These are phyloP conservation scores for Fusarium fujikuroi DNA, from an alignment of 2,329 filamentous ascomycete genomes.

Conservation along the genomic window DNA sequence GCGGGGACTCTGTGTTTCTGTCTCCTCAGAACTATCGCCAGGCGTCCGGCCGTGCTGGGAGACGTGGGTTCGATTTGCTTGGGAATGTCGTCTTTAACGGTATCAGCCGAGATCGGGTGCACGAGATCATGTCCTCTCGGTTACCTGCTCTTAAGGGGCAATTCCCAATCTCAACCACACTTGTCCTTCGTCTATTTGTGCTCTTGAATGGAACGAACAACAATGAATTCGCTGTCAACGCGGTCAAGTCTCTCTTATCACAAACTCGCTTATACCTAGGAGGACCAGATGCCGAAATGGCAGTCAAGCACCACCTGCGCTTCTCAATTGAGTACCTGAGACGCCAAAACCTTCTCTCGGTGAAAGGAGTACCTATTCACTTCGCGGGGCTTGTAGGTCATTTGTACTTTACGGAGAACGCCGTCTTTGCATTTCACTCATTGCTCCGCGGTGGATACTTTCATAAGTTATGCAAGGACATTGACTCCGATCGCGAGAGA, in stretches of 20 bases:
- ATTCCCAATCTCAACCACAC: constrained; percentile 79
- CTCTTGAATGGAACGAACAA: constrained; percentile 74
- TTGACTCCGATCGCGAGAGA: constrained; percentile 57
- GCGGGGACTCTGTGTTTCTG: constrained; percentile 76
- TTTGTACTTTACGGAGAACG: constrained; percentile 81
- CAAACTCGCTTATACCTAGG: constrained; percentile 77
- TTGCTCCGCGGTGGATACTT: constrained; percentile 78
- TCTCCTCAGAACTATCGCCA: constrained; percentile 82
- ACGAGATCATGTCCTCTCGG: constrained; percentile 76
- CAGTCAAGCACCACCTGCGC: constrained; percentile 78
- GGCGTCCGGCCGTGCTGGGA: constrained; percentile 79
- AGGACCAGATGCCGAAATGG: constrained; percentile 72
- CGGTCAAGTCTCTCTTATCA: constrained; percentile 74
- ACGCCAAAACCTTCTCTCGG: constrained; percentile 72
- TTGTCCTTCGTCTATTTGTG: constrained; percentile 75
- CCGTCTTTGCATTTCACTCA: constrained; percentile 80
- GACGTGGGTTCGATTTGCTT: constrained; percentile 82
- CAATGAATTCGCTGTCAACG: constrained; percentile 68
- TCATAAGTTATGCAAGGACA: constrained; percentile 64
- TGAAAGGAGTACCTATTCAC: constrained; percentile 72
- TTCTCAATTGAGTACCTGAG: constrained; percentile 86
- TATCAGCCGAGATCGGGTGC: constrained; percentile 68
- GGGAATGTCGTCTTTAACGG: constrained; percentile 84
- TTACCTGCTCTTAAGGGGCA: constrained; percentile 80
- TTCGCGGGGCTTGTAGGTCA: constrained; percentile 77